phyloP scores from a whole-genome alignment of 192 early-diverging fungal species.

The Umbelopsis sp. region DNA sequence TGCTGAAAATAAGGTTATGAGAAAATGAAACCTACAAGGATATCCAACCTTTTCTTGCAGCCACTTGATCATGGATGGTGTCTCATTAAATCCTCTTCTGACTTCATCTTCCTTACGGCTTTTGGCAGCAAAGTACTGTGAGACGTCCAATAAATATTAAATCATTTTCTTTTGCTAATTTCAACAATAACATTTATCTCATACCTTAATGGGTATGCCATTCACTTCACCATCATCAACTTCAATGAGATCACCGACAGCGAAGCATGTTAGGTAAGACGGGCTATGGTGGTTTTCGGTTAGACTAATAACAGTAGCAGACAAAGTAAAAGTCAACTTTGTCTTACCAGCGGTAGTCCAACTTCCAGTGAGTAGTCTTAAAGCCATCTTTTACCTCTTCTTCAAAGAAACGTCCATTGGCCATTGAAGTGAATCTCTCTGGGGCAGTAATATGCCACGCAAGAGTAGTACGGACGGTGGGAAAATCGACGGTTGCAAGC shows the following conservation, averaged over 20 bases:
- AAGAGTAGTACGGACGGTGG: slow-evolving; percentile 45
- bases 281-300: slow-evolving; percentile 27
- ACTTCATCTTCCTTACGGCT: slow-evolving; percentile 41
- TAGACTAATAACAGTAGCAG: background rate
- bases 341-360: slow-evolving; percentile 36
- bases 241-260: slow-evolving; percentile 49
- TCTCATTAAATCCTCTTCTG: slow-evolving; percentile 43
- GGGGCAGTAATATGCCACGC: slow-evolving; percentile 48
- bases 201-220: slow-evolving; percentile 45
- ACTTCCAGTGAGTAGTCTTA: slow-evolving; percentile 42
- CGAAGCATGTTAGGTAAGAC: slow-evolving; percentile 52
- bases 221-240: slow-evolving; percentile 47
- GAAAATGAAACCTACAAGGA: slow-evolving; percentile 12
- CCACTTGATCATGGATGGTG: slow-evolving; percentile 51
- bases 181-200: background rate
- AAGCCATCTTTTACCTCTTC: slow-evolving; percentile 27
- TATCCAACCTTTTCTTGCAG: slow-evolving; percentile 47
- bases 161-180: background rate
- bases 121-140: slow-evolving; percentile 45
- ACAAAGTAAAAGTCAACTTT: background rate
- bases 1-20: background rate
- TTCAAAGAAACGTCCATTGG: slow-evolving; percentile 43
- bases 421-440: slow-evolving; percentile 38
- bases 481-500: slow-evolving; percentile 53
- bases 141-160: background rate